phyloP scores from a whole-genome alignment of 2,329 filamentous ascomycete genomes.

The Fusarium miscanthi region DNA sequence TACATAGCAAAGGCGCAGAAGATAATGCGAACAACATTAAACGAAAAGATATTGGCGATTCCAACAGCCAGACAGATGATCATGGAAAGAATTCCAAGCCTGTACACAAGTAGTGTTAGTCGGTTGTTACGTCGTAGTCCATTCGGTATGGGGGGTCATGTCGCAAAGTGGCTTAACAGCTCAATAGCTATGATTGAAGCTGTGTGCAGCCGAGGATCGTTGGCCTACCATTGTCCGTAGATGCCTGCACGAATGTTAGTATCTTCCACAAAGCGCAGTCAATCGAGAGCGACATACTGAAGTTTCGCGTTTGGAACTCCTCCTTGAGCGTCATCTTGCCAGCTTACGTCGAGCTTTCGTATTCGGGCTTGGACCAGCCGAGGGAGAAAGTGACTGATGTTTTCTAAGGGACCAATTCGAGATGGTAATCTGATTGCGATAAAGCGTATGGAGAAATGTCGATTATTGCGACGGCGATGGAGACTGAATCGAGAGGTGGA shows the following conservation, averaged over 20 bases:
- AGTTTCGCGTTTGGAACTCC: conserved; percentile 78
- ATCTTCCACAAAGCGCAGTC: conserved; percentile 4
- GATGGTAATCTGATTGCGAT: background rate
- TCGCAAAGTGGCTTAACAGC: conserved; percentile 15
- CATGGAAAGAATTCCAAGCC: conserved; percentile 77
- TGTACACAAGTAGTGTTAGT: conserved; percentile 47
- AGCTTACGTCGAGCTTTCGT: conserved; percentile 44
- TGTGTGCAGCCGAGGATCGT: conserved; percentile 10
- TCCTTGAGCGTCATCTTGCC: conserved; percentile 76
- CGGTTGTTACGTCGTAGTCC: conserved; percentile 3
- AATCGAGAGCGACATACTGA: conserved; percentile 66
- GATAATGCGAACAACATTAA: conserved; percentile 60
- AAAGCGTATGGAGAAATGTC: conserved; percentile 26
- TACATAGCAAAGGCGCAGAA: conserved; percentile 67
- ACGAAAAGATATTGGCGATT: conserved; percentile 74
- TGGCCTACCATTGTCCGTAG: conserved; percentile 78
- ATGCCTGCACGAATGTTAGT: conserved; percentile 67
- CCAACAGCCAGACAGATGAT: conserved; percentile 76
- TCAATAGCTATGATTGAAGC: conserved; percentile 18
- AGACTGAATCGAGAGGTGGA: conserved; percentile 14
- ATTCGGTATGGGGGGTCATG: conserved; percentile 9
- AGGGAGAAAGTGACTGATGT: conserved; percentile 18
- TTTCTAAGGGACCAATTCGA: conserved; percentile 13
- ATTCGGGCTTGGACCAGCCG: conserved; percentile 27
- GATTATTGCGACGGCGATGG: conserved; percentile 36